Evolutionary conservation across 176 grass and related monocot species (phyloP).

Genomic region (Avena insularis): DNA sequence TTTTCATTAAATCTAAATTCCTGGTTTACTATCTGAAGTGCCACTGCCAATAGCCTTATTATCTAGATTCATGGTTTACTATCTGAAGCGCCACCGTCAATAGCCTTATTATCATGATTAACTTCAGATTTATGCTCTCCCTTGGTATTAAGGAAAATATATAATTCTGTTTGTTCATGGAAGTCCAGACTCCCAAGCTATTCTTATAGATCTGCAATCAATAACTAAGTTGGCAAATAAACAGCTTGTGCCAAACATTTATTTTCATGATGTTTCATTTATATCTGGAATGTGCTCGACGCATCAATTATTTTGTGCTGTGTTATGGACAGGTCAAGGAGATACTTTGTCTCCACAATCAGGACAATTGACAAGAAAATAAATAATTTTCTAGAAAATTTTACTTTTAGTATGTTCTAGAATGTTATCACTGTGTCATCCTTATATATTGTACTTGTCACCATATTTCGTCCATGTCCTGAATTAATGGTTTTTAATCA

Average conservation of each 20-base stretch:
- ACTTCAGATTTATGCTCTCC: slow-evolving; percentile 12
- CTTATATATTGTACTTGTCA: slow-evolving; percentile 2
- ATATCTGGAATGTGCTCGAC: neutral
- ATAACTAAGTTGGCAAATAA: slow-evolving; percentile 10
- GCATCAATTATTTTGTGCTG: neutral
- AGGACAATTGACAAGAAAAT: neutral
- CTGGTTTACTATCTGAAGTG: neutral
- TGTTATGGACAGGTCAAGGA: neutral
- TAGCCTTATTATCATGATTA: neutral
- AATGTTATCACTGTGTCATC: neutral
- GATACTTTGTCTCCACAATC: neutral
- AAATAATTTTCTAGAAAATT: neutral
- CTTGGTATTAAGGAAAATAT: neutral
- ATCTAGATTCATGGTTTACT: neutral
- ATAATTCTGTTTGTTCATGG: neutral
- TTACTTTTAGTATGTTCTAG: neutral
- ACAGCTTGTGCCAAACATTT: neutral
- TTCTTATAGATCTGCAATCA: neutral
- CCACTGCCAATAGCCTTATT: neutral
- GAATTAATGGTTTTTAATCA: slow-evolving; percentile 9
- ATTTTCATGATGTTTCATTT: slow-evolving; percentile 8
- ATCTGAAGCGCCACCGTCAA: neutral
- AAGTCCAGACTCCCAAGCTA: neutral
- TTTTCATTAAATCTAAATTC: neutral
- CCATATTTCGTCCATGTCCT: neutral